Base-by-base conservation (phyloP, 495 filamentous ascomycete species). In the Lasiosphaeria miniovina region DNA sequence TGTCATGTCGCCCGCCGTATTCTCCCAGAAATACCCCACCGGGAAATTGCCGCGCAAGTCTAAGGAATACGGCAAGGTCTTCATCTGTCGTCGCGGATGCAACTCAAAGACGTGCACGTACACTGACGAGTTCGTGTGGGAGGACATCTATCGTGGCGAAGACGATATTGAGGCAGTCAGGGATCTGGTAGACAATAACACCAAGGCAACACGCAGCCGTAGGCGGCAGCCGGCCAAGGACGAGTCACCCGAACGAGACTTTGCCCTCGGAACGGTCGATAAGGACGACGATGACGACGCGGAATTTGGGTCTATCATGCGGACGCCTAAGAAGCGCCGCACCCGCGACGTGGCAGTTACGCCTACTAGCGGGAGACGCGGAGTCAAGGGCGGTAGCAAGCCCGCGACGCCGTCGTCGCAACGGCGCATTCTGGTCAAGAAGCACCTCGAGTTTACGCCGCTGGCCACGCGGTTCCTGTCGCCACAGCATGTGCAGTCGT, bases 371-470 rank as follows among this genome's bases (percentile, higher is more conserved):
- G 66, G 58, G 9, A 32, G 17, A 51, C 68, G 8, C 68, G 82
- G 54, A 68, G 24, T 24, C 24, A 77, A 54, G 78, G 77, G 82
- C 77, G 79, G 79, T 35, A 54, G 57, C 55, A 65, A 66, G 12
- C 62, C 70, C 54, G 78, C 84, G 52, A 84, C 81, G 0, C 94
- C 93, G 0, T 92, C 90, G 11, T 87, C 83, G 6, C 84, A 89
- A 36, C 57, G 62, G 61, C 87, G 84, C 55, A 87, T 97, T 52
- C 74, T 90, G 14, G 78, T 96, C 52, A 98, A 96, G 70, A 96
- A 91, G 61, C 88, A 91, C 5, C 84, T 98, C 43, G 92, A 97
- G 70, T 97, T 97, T 71, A 98, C 94, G 0, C 94, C 94, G 0
- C 80, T 98, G 9, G 91, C 91, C 3, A 98, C 92, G 32, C 86